Conservation (phyloP, 768 basidiomycete species). For the Podaxis sp. region DNA sequence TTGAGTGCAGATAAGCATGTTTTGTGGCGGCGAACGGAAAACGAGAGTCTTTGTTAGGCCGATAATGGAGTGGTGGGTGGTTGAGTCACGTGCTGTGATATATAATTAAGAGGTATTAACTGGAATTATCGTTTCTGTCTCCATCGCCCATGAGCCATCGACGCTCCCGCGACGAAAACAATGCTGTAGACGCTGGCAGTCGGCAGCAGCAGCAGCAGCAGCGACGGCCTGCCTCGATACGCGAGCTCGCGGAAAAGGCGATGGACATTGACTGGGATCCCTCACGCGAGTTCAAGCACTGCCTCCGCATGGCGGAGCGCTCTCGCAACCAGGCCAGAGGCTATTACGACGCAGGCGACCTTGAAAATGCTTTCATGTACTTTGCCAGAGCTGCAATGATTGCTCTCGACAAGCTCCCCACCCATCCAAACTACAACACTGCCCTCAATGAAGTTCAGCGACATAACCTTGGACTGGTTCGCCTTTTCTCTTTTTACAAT, state of each 20-base stretch:
- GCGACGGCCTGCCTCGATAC: slow-evolving; percentile 51
- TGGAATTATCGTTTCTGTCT: background rate
- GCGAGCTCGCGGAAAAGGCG: slow-evolving; percentile 61
- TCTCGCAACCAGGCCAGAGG: slow-evolving; percentile 53
- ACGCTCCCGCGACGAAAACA: background rate
- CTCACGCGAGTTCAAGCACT: slow-evolving; percentile 57
- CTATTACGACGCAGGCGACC: slow-evolving; percentile 44
- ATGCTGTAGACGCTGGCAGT: background rate
- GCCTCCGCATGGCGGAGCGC: slow-evolving; percentile 60
- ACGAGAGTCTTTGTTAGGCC: background rate
- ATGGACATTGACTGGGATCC: slow-evolving; percentile 54
- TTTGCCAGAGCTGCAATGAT: slow-evolving; percentile 72
- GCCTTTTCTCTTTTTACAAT: slow-evolving; percentile 24
- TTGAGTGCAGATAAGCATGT: background rate
- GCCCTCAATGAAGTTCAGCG: slow-evolving; percentile 55
- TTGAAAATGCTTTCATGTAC: slow-evolving; percentile 69
- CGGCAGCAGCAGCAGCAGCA: background rate
- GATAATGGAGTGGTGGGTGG: background rate
- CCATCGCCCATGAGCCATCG: slow-evolving; percentile 5
- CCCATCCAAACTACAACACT: slow-evolving; percentile 59
- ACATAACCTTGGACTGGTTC: slow-evolving; percentile 63
- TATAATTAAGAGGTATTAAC: background rate
- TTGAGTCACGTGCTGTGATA: background rate
- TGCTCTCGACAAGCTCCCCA: slow-evolving; percentile 74
- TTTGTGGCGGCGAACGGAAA: background rate